Percentiles rank a stretch among this genome's conserved stretches.
phyloP scores from a whole-genome alignment of 257 asterid species.

The Solanum bulbocastanum region DNA sequence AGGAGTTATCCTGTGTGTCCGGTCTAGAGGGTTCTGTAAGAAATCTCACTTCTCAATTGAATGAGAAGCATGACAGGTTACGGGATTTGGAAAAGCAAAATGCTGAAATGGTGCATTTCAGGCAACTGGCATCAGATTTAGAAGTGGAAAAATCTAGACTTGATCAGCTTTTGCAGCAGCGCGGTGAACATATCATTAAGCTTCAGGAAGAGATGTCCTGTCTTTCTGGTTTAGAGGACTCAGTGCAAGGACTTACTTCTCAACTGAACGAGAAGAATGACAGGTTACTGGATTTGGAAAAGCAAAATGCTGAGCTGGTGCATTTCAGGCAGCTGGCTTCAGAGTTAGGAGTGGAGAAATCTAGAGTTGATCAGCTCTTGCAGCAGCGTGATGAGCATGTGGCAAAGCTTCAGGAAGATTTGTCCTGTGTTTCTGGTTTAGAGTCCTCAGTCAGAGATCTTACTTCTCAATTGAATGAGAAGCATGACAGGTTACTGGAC shows the following conservation, averaged over 20 bases:
- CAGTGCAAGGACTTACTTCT: conserved; percentile 40
- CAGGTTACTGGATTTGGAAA: conserved; percentile 24
- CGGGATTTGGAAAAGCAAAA: conserved; percentile 28
- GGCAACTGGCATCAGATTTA: conserved; percentile 38
- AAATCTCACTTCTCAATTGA: conserved; percentile 43
- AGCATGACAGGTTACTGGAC: conserved; percentile 23
- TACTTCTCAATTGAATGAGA: conserved; percentile 31
- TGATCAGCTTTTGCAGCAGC: conserved; percentile 35
- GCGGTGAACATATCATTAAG: conserved; percentile 22
- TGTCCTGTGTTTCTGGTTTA: conserved; percentile 27
- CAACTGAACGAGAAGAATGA: conserved; percentile 32
- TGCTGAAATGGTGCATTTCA: conserved; percentile 36
- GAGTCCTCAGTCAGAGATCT: conserved; percentile 43
- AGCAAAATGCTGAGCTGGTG: conserved; percentile 41
- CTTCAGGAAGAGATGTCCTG: conserved; percentile 24
- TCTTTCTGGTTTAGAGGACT: conserved; percentile 33
- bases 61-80: conserved; percentile 26
- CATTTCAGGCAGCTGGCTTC: conserved; percentile 34
- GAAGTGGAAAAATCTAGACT: conserved; percentile 56
- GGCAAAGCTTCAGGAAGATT: conserved; percentile 28
- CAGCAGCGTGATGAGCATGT: conserved; percentile 31
- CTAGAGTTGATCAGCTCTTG: conserved; percentile 36
- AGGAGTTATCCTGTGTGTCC: conserved; percentile 21
- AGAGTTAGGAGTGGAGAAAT: conserved; percentile 52
- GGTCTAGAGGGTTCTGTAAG: conserved; percentile 35